Evolutionary conservation across 352 stramenopile species (phyloP).

Genomic region (Salisapilia sapeloensis): DNA sequence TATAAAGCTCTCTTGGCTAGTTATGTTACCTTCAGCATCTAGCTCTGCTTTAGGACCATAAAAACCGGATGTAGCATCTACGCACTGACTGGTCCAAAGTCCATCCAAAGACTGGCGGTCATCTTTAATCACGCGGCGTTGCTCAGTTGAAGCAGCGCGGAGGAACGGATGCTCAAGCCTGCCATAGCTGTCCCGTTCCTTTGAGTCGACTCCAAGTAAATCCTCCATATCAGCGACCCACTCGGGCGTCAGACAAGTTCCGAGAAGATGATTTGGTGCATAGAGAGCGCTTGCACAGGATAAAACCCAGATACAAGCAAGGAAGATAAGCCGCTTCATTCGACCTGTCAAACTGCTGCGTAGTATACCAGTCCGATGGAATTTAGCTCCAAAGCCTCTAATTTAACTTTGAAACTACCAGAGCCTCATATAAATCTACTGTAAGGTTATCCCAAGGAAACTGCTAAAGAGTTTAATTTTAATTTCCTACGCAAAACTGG

Average conservation of each 20-base stretch:
- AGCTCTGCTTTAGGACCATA: slow-evolving; percentile 7
- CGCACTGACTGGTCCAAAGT: slow-evolving; percentile 3
- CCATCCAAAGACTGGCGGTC: slow-evolving; percentile 4
- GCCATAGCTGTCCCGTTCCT: slow-evolving; percentile 8
- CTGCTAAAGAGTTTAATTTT: too few relatives aligned
- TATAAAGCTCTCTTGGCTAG: slow-evolving; percentile 4
- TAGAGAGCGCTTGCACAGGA: too few relatives aligned
- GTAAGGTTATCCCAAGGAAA: too few relatives aligned
- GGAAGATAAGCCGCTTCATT: too few relatives aligned
- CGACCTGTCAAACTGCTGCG: too few relatives aligned
- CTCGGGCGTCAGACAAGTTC: slow-evolving; percentile 14
- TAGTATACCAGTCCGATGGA: too few relatives aligned
- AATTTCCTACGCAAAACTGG: too few relatives aligned
- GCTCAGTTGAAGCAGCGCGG: slow-evolving; percentile 10
- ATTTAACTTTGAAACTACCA: too few relatives aligned
- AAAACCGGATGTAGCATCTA: slow-evolving; percentile 3
- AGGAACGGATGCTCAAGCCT: slow-evolving; percentile 20
- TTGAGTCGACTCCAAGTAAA: slow-evolving; percentile 5
- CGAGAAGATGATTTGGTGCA: slow-evolving; percentile 21
- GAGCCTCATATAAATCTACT: too few relatives aligned
- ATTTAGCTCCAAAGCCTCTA: too few relatives aligned
- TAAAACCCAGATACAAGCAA: too few relatives aligned
- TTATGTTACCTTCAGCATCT: slow-evolving; percentile 3
- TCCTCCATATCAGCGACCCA: slow-evolving; percentile 17
- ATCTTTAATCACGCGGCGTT: slow-evolving; percentile 13